These are phyloP conservation scores for Mycena sp. DNA, from an alignment of 1,284 basidiomycete species.

Conservation along the genomic window DNA sequence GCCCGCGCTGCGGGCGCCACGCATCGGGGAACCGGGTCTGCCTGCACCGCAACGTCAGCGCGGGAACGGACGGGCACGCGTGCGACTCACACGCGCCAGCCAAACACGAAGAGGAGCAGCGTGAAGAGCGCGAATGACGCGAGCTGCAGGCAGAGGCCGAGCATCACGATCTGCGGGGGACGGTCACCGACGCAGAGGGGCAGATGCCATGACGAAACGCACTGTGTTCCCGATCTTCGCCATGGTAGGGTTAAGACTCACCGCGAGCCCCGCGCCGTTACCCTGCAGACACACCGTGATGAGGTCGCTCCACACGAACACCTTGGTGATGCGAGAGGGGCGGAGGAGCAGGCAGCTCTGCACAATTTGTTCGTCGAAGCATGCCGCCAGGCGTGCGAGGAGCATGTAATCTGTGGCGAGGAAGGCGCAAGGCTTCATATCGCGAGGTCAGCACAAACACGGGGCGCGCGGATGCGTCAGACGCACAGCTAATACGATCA, in stretches of 20 bases:
- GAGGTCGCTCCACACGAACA: slow-evolving; percentile 23
- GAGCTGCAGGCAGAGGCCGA: slow-evolving; percentile 14
- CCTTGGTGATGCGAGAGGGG: slow-evolving; percentile 2
- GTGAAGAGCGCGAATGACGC: slow-evolving; percentile 17
- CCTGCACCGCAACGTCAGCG: not conserved
- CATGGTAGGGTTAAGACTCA: not conserved
- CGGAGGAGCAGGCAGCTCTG: slow-evolving; percentile 4
- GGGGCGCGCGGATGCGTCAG: too few relatives aligned
- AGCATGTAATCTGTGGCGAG: slow-evolving; percentile 28
- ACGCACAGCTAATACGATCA: too few relatives aligned
- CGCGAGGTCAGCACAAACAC: not conserved
- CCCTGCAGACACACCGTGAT: slow-evolving; percentile 14
- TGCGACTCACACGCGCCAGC: not conserved
- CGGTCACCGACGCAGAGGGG: too few relatives aligned
- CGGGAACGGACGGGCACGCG: not conserved
- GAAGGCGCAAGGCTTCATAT: slow-evolving; percentile 26
- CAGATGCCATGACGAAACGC: not conserved
- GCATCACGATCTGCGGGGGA: not conserved
- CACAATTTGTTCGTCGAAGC: slow-evolving; percentile 18
- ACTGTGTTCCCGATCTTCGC: slow-evolving; percentile 4
- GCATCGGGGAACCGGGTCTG: not conserved
- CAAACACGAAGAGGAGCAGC: not conserved
- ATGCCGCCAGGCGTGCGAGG: slow-evolving; percentile 20
- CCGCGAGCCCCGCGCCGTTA: not conserved
- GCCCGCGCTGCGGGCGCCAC: not conserved